Base-by-base conservation (phyloP, 345 rosid genomes). In the Citrus sp. region DNA sequence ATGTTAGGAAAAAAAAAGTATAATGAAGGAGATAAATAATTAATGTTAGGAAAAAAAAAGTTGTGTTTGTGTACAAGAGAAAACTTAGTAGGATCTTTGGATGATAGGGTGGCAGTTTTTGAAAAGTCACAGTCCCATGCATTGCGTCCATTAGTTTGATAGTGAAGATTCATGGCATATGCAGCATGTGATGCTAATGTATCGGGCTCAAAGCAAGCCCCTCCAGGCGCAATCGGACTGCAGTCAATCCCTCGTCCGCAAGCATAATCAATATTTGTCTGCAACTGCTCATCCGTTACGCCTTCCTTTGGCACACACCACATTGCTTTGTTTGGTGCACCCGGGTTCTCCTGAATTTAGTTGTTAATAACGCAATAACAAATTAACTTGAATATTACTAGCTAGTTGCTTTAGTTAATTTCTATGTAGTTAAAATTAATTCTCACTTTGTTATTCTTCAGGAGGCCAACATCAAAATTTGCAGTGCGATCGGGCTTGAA, bases 161-260 rank as follows among this genome's bases (percentile, higher is more conserved):
- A 93, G 77, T 84, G 84, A 78, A 93, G 88, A 86, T 95, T 95
- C 96, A 95, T 92, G 78, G 99, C 99, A 79, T 79, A 95, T 19
- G 97, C 87, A 51, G 99, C 97, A 60, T 93, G 99, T 6, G 94
- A 83, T 9, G 87, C 88, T 8, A 91, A 13, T 13, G 91, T 90
- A 85, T 92, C 89, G 0, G 98, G 96, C 70, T 89, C 93, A 32
- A 87, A 95, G 77, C 99, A 95, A 74, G 90, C 86, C 9, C 99
- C 99, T 9, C 98, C 97, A 0, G 98, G 92, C 28, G 87, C 91
- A 86, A 93, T 90, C 0, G 92, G 80, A 28, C 88, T 67, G 79
- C 98, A 95, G 71, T 95, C 94, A 35, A 90, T 83, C 22, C 93
- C 93, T 25, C 89, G 91, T 24, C 95, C 90, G 9, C 98, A 95